A percentile compares a stretch with the other conserved stretches of the same genome.
These are phyloP conservation scores for Penicillium desertorum DNA, from an alignment of 495 filamentous ascomycete species.

Conservation along the genomic window DNA sequence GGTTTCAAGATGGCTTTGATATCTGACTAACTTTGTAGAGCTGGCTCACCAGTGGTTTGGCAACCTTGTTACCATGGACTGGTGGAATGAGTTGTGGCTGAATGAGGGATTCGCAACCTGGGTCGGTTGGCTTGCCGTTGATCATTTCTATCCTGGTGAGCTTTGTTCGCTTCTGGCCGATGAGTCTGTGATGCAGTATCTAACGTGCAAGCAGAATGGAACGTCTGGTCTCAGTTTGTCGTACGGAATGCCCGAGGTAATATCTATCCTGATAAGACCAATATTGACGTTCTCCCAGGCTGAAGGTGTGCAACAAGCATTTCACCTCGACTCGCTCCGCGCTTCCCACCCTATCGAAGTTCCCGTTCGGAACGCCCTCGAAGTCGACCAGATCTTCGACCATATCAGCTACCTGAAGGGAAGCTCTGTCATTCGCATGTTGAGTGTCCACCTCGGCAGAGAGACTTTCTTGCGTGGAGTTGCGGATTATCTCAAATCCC, in stretches of 20 bases:
- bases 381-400: constrained; percentile 96
- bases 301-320: constrained; percentile 88
- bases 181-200: background rate
- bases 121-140: constrained; percentile 93
- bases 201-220: constrained; percentile 62
- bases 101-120: constrained; percentile 98
- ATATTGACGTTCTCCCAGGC: constrained; percentile 55
- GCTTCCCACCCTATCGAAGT: constrained; percentile 95
- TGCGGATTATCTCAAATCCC: constrained; percentile 79
- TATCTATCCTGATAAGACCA: constrained; percentile 11
- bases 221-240: constrained; percentile 94
- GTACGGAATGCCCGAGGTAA: constrained; percentile 63
- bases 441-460: constrained; percentile 80
- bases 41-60: constrained; percentile 99
- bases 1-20: background rate
- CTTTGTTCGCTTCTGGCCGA: background rate
- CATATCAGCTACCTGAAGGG: constrained; percentile 95
- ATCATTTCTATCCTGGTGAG: constrained; percentile 80
- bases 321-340: constrained; percentile 81
- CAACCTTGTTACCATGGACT: constrained; percentile 78
- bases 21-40: constrained; percentile 48
- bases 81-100: constrained; percentile 96
- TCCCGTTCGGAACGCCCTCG: constrained; percentile 80
- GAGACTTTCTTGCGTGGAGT: constrained; percentile 88
- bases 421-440: constrained; percentile 91